Base-by-base conservation (phyloP, 1,284 basidiomycete species). In the Gomphus bonarii region DNA sequence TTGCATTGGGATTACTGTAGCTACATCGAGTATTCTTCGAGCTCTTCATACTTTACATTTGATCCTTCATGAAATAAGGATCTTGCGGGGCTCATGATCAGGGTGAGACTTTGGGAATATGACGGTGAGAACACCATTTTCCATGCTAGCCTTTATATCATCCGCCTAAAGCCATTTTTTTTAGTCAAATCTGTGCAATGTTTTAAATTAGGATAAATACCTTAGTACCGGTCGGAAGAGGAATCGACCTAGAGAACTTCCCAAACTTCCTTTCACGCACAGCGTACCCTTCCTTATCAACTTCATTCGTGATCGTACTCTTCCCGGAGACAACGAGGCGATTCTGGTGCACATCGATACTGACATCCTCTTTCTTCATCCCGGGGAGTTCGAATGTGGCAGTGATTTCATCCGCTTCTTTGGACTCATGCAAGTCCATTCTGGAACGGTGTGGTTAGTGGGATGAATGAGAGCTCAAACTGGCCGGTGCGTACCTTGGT, bases 301-400 rank as follows among this genome's bases (percentile, higher is more conserved):
- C 63, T 35, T 67, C 61, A 14, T 58, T 57, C 3, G 68, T 62
- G 35, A 63, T 46, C 18, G 65, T 62, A 30, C 60, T 62, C 57
- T 72, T 68, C 7, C 72, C 74, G 12, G 72, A 69, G 6, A 76
- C 64, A 11, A 65, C 70, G 55, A 77, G 67, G 31, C 65, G 64
- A 33, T 69, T 65, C 49, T 71, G 68, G 48, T 72, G 68, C 4
- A 75, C 59, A 25, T 73, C 67, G 57, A 77, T 69, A 31, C 66
- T 54, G 18, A 76, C 63, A 53, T 71, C 66, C 36, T 75, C 70
- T 33, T 74, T 71, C 25, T 66, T 68, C 38, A 75, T 50, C 6
- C 75, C 75, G 0, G 76, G 75, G 3, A 78, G 64, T 63, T 78
- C 74, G 61, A 78, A 70, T 0, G 70, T 65, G 11, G 71, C 72